phyloP scores from a whole-genome alignment of 2,329 filamentous ascomycete species.

The Akanthomyces dipterigenus region DNA sequence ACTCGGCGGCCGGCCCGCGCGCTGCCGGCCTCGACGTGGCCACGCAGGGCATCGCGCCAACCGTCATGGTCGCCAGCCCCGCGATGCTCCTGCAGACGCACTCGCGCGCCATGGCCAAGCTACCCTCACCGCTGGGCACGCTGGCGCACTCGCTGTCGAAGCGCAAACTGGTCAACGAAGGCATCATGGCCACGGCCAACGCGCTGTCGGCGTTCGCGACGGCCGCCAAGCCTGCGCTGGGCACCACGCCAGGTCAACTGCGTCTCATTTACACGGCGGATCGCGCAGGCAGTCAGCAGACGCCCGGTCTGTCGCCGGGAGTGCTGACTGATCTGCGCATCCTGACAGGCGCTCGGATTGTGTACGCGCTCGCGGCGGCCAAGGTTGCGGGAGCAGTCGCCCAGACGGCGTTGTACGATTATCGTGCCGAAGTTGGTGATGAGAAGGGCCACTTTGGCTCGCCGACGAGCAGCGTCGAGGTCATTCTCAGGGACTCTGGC shows the following conservation, averaged over 20 bases:
- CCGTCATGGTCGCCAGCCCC: slow-evolving; percentile 72
- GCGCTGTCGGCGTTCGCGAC: slow-evolving; percentile 45
- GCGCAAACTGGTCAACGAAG: slow-evolving; percentile 59
- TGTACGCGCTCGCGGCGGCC: slow-evolving; percentile 78
- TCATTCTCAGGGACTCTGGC: slow-evolving; percentile 61
- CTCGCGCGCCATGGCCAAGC: slow-evolving; percentile 49
- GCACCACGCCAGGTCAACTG: slow-evolving; percentile 62
- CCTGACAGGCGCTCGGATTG: slow-evolving; percentile 69
- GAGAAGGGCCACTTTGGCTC: slow-evolving; percentile 64
- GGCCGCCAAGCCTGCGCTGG: slow-evolving; percentile 52
- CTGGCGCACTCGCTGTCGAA: slow-evolving; percentile 66
- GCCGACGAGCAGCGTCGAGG: slow-evolving; percentile 71
- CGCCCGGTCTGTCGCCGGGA: slow-evolving; percentile 58
- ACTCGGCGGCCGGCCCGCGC: slow-evolving; percentile 69
- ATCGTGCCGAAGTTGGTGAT: slow-evolving; percentile 47
- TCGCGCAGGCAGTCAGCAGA: slow-evolving; percentile 57
- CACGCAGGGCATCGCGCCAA: slow-evolving; percentile 69
- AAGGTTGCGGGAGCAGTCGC: slow-evolving; percentile 83
- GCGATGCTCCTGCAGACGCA: slow-evolving; percentile 65
- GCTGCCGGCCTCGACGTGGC: slow-evolving; percentile 66
- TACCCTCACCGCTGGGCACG: slow-evolving; percentile 57
- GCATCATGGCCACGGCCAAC: slow-evolving; percentile 59
- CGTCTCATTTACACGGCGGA: slow-evolving; percentile 78
- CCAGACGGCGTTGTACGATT: slow-evolving; percentile 85
- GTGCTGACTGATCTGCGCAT: slow-evolving; percentile 76